Base-by-base conservation (phyloP, 306 rosid genomes). In the Citrullus amarus region DNA sequence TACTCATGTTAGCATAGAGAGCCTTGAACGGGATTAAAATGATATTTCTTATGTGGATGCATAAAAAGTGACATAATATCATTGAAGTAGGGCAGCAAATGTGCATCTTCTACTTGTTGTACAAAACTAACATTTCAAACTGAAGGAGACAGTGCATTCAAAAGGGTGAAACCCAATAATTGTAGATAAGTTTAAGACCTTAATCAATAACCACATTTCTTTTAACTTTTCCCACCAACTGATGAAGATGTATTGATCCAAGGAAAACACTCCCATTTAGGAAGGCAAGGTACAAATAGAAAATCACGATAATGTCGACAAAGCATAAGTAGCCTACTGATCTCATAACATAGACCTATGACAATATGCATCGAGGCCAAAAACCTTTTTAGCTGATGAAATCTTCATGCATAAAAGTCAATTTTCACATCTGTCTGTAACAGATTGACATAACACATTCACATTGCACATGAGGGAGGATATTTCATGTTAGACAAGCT, bases 391-490 rank as follows among this genome's bases (percentile, higher is more conserved):
- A 46, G 57, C 9, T 20, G 56, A 70, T 46, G 76, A 70, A 44
- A 70, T 46, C 76, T 70, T 46, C 76, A 14, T 46, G 39, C 77
- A 50, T 73, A 36, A 51, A 51, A 73, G 30, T 15, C 44, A 73
- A 30, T 15, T 68, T 72, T 51, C 34, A 15, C 77, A 30, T 73
- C 77, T 4, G 5, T 74, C 44, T 8, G 28, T 76, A 11, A 46
- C 28, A 57, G 78, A 69, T 25, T n/a, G 80, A 77, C 77, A 61
- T 2, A 44, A 74, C 74, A 78, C n/a, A 18, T 34, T n/a, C 36
- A 46, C 54, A 59, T 22, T 54, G n/a, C 36, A 10, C 67, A 63
- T 30, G 61, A 25, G 16, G 30, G 10, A 53, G 30, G 30, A 17
- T 30, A 53, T 74, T 56, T 53, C 78, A 74, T 74, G 63, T 6